These are phyloP conservation scores for Stephania yunnanensis DNA, from an alignment of 164 flowering plant genomes.

Conservation along the genomic window DNA sequence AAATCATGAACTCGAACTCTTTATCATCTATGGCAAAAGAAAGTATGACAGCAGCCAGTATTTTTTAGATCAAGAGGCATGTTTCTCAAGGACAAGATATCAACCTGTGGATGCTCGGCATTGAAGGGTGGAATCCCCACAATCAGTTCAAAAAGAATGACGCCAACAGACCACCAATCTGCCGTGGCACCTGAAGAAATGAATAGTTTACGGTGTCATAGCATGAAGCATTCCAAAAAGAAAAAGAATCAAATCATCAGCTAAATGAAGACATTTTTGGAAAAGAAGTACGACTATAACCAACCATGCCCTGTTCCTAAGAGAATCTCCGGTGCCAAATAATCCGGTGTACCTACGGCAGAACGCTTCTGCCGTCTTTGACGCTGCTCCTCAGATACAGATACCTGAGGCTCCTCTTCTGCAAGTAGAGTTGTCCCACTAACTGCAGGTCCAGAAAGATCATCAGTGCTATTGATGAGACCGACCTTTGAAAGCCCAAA, in stretches of 20 bases:
- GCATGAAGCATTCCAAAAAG: neutral
- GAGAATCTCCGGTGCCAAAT: slow-evolving; percentile 98
- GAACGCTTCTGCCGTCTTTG: slow-evolving; percentile 86
- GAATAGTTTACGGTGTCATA: slow-evolving; percentile 1
- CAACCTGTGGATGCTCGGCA: slow-evolving; percentile 99
- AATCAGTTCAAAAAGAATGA: slow-evolving; percentile 87
- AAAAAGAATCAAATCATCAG: neutral
- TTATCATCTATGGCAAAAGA: neutral
- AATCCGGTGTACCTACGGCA: slow-evolving; percentile 99
- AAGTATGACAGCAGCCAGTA: neutral
- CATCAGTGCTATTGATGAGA: slow-evolving; percentile 98
- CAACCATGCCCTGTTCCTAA: slow-evolving; percentile 98
- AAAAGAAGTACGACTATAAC: slow-evolving; percentile 23
- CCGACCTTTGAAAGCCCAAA: slow-evolving; percentile 99
- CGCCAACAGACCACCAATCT: slow-evolving; percentile 99
- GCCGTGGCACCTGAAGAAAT: slow-evolving; percentile 72
- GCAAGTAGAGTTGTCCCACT: slow-evolving; percentile 75
- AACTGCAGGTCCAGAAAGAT: slow-evolving; percentile 94
- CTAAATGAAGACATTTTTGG: neutral
- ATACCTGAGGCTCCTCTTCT: slow-evolving; percentile 56
- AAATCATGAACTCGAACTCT: neutral
- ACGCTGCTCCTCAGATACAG: slow-evolving; percentile 55
- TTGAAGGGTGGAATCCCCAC: slow-evolving; percentile 99
- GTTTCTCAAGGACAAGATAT: slow-evolving; percentile 12
- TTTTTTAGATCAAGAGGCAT: neutral